Conservation (phyloP, 176 grass and related monocot species). For the Paspalum vaginatum region DNA sequence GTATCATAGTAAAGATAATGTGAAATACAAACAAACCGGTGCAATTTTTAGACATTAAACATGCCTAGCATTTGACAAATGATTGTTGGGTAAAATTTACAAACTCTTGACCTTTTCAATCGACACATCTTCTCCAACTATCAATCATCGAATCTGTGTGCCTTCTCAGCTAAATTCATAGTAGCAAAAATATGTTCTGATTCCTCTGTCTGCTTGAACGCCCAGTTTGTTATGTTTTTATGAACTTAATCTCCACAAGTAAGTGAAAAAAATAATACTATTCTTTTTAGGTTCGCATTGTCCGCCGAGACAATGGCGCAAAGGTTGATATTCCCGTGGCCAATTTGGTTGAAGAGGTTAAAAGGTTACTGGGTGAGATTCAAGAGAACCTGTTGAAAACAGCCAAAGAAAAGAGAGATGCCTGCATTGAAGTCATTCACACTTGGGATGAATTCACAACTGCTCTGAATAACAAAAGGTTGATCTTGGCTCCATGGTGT, state of each 20-base stretch:
- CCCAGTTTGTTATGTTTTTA: slow-evolving; percentile 12
- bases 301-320: slow-evolving; percentile 74
- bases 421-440: slow-evolving; percentile 56
- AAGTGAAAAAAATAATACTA: neutral
- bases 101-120: neutral
- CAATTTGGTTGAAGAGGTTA: slow-evolving; percentile 65
- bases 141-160: neutral
- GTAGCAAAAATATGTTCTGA: slow-evolving; percentile 12
- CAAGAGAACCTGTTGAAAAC: slow-evolving; percentile 70
- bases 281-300: slow-evolving; percentile 60
- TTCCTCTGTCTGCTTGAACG: neutral
- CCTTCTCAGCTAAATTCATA: neutral
- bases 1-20: neutral
- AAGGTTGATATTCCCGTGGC: slow-evolving; percentile 65
- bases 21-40: neutral
- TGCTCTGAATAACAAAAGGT: slow-evolving; percentile 58
- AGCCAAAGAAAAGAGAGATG: slow-evolving; percentile 82
- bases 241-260: neutral
- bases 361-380: slow-evolving; percentile 53
- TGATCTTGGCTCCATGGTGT: slow-evolving; percentile 83
- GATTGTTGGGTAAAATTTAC: neutral
- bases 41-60: neutral
- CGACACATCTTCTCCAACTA: neutral
- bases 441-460: slow-evolving; percentile 80
- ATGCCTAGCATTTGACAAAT: neutral